Percentiles rank a stretch among this genome's conserved stretches.
phyloP scores from a whole-genome alignment of 805 yeast species.

The Candida ortonii region DNA sequence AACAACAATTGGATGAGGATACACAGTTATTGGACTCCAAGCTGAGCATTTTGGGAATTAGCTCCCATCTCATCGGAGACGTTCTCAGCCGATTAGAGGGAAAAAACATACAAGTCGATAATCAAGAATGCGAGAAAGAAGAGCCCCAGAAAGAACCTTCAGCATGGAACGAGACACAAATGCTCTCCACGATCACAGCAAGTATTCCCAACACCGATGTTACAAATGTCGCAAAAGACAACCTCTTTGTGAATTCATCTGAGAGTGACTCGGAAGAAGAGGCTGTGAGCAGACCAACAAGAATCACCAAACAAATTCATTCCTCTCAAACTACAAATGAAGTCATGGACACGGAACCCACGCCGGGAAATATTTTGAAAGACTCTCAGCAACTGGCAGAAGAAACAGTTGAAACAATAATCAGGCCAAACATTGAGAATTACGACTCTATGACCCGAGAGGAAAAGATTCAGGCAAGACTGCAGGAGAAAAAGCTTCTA shows the following conservation, averaged over 20 bases:
- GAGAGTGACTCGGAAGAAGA: slow-evolving; percentile 7
- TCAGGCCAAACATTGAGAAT: slow-evolving; percentile 11
- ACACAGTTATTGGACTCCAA: slow-evolving; percentile 3
- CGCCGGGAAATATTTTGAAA: too few relatives aligned
- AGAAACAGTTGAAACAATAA: slow-evolving; percentile 4
- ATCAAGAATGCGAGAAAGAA: background rate
- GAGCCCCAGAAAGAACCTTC: slow-evolving; percentile 1
- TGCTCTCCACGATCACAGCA: background rate
- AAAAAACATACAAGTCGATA: too few relatives aligned
- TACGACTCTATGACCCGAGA: slow-evolving; percentile 26
- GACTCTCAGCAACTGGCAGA: slow-evolving; percentile 3
- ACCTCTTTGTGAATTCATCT: slow-evolving; percentile 1
- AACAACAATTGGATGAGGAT: slow-evolving; percentile 2
- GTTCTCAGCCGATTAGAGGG: slow-evolving; percentile 19
- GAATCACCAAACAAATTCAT: too few relatives aligned
- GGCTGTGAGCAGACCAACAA: too few relatives aligned
- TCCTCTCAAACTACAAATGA: too few relatives aligned
- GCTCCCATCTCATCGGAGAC: slow-evolving; percentile 12
- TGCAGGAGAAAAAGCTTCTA: slow-evolving; percentile 15
- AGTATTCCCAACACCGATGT: background rate
- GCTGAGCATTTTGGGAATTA: slow-evolving; percentile 16
- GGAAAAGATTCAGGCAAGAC: slow-evolving; percentile 30
- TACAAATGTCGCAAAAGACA: background rate
- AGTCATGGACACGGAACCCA: too few relatives aligned
- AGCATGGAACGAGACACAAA: too few relatives aligned